phyloP scores from a whole-genome alignment of 2,329 filamentous ascomycete genomes.

The Stachybotrys chartarum region DNA sequence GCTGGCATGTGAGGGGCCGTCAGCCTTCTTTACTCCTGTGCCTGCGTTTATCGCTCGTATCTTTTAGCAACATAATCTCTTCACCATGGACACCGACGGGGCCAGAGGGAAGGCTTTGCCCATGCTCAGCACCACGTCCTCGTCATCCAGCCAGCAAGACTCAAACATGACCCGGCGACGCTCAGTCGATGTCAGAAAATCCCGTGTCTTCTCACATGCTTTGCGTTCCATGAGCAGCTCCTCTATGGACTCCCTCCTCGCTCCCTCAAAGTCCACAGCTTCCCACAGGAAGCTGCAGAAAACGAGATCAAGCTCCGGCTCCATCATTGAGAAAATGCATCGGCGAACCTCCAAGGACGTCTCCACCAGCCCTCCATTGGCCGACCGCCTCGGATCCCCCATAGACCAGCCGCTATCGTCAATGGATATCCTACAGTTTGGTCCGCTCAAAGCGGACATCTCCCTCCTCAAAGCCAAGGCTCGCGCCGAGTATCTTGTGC shows the following conservation, averaged over 20 bases:
- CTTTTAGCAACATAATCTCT: neutral
- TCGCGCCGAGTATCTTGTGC: conserved; percentile 42
- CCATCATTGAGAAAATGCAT: conserved; percentile 34
- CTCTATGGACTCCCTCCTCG: conserved; percentile 29
- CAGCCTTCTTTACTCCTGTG: too few relatives aligned
- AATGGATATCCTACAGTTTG: conserved; percentile 36
- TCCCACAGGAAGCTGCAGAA: conserved; percentile 29
- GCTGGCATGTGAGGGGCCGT: too few relatives aligned
- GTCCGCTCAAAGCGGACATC: conserved; percentile 41
- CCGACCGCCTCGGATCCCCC: conserved; percentile 19
- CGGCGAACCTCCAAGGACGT: conserved; percentile 32
- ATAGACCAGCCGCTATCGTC: conserved; percentile 23
- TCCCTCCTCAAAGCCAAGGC: conserved; percentile 42
- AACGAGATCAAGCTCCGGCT: conserved; percentile 27
- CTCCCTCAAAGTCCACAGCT: conserved; percentile 20
- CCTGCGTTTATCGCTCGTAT: too few relatives aligned
- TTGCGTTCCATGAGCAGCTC: conserved; percentile 32
- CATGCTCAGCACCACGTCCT: neutral
- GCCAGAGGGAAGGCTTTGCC: neutral
- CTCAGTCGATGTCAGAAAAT: conserved; percentile 22
- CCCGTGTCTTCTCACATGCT: conserved; percentile 26
- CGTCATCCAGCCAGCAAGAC: neutral
- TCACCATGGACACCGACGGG: neutral
- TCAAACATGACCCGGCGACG: neutral
- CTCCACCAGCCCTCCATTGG: conserved; percentile 18